Conservation (phyloP, 495 filamentous ascomycete species). For the Hypoxylon perforatum region DNA sequence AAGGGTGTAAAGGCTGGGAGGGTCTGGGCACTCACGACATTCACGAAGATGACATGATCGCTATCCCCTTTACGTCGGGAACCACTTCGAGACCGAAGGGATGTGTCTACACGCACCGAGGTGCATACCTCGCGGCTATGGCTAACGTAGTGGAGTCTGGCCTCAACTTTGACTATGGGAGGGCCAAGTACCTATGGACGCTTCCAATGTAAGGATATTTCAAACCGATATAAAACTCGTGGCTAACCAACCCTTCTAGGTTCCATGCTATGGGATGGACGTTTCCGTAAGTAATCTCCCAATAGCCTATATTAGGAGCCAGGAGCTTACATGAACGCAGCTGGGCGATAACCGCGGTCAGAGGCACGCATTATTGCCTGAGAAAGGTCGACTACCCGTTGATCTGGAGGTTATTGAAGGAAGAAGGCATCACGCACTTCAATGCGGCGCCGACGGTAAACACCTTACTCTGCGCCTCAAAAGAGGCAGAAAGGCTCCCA, state of each 20-base stretch:
- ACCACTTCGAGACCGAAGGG: slow-evolving; percentile 95
- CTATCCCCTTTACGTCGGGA: slow-evolving; percentile 87
- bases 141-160: slow-evolving; percentile 90
- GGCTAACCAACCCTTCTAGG: slow-evolving; percentile 46
- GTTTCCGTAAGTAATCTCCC: slow-evolving; percentile 59
- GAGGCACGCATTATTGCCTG: slow-evolving; percentile 94
- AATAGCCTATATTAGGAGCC: not conserved
- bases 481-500: slow-evolving; percentile 74
- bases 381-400: slow-evolving; percentile 93
- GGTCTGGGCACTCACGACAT: slow-evolving; percentile 73
- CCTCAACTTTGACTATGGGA: slow-evolving; percentile 73
- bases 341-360: slow-evolving; percentile 90
- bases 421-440: slow-evolving; percentile 90
- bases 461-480: slow-evolving; percentile 83
- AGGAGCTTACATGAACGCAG: slow-evolving; percentile 52
- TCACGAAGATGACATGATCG: slow-evolving; percentile 83
- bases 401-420: slow-evolving; percentile 88
- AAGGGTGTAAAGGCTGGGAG: slow-evolving; percentile 77
- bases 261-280: slow-evolving; percentile 96
- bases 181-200: slow-evolving; percentile 90
- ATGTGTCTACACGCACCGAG: slow-evolving; percentile 90
- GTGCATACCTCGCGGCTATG: slow-evolving; percentile 84
- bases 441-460: slow-evolving; percentile 97
- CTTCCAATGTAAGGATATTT: slow-evolving; percentile 73
- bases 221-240: not conserved